A percentile compares a stretch with the other conserved stretches of the same genome.
Evolutionary conservation across 164 flowering plant species (phyloP).

Genomic region (Vitis rotundifolia): DNA sequence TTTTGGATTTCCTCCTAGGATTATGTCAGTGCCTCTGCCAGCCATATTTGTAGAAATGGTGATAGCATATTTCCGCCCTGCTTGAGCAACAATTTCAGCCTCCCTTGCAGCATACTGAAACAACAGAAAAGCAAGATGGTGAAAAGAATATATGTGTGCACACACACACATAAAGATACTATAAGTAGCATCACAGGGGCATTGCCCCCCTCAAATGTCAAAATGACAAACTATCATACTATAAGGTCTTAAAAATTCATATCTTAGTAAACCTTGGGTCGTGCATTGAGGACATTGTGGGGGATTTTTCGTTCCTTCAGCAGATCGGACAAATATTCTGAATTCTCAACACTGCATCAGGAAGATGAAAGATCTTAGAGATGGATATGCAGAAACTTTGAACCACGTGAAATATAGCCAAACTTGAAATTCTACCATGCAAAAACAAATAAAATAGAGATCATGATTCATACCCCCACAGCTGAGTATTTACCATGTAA

Average conservation of each 20-base stretch:
- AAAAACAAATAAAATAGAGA: too few species aligned
- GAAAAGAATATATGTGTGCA: not conserved
- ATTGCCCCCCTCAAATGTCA: not conserved
- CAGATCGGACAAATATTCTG: conserved; percentile 78
- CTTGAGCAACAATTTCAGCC: conserved; percentile 95
- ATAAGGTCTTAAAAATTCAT: not conserved
- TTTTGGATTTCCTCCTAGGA: conserved; percentile 96
- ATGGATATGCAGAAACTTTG: not conserved
- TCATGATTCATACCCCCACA: too few species aligned
- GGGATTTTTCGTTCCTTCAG: conserved; percentile 69
- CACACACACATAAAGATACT: not conserved
- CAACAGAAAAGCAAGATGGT: not conserved
- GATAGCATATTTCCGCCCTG: conserved; percentile 89
- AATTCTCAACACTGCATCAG: conserved; percentile 86
- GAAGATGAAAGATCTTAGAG: conserved; percentile 14
- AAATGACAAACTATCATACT: not conserved
- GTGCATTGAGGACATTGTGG: conserved; percentile 95
- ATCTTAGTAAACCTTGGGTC: conserved; percentile 72
- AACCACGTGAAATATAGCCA: not conserved
- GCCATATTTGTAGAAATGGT: conserved; percentile 99
- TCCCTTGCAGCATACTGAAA: conserved; percentile 93
- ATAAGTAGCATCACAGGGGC: not conserved
- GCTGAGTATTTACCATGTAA: not conserved
- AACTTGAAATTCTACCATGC: not conserved
- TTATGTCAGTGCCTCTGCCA: conserved; percentile 98